These are phyloP conservation scores for Penicillium brasilianum DNA, from an alignment of 2,329 filamentous ascomycete species.

Conservation along the genomic window DNA sequence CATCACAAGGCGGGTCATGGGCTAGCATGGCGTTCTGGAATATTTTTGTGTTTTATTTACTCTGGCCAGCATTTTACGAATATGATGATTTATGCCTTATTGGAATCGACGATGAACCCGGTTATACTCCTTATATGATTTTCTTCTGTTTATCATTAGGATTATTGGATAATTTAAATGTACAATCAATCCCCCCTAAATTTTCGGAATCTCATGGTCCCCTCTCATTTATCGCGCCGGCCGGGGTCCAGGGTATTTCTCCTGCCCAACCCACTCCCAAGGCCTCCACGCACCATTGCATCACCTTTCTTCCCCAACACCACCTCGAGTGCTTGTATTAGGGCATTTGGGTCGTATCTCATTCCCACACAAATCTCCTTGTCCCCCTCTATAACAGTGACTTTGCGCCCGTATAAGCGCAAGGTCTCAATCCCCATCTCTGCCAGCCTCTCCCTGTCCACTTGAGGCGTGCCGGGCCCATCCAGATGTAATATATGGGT, in stretches of 20 bases:
- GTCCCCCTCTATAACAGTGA: slow-evolving; percentile 46
- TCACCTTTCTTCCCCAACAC: slow-evolving; percentile 72
- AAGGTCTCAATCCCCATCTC: slow-evolving; percentile 76
- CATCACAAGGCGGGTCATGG: slow-evolving; percentile 17
- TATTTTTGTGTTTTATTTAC: too few relatives aligned
- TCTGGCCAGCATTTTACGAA: slow-evolving; percentile 2
- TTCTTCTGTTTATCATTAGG: background rate
- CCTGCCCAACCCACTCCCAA: slow-evolving; percentile 54
- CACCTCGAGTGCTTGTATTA: slow-evolving; percentile 76
- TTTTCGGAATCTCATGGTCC: background rate
- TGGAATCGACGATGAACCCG: background rate
- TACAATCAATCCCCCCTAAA: background rate
- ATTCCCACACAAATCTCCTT: slow-evolving; percentile 59
- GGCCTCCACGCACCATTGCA: slow-evolving; percentile 49
- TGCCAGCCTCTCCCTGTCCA: slow-evolving; percentile 69
- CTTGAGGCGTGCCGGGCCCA: slow-evolving; percentile 68
- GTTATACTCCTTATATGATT: background rate
- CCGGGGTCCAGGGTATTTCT: slow-evolving; percentile 61
- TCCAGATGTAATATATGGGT: slow-evolving; percentile 85
- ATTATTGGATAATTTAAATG: background rate
- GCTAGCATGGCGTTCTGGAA: background rate
- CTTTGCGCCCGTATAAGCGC: slow-evolving; percentile 73
- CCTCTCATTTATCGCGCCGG: slow-evolving; percentile 27
- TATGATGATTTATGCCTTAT: background rate
- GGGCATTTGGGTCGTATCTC: slow-evolving; percentile 75